Conservation (phyloP, 805 yeast species). For the fission yeast (Schizosaccharomyces pombe) region DNA sequence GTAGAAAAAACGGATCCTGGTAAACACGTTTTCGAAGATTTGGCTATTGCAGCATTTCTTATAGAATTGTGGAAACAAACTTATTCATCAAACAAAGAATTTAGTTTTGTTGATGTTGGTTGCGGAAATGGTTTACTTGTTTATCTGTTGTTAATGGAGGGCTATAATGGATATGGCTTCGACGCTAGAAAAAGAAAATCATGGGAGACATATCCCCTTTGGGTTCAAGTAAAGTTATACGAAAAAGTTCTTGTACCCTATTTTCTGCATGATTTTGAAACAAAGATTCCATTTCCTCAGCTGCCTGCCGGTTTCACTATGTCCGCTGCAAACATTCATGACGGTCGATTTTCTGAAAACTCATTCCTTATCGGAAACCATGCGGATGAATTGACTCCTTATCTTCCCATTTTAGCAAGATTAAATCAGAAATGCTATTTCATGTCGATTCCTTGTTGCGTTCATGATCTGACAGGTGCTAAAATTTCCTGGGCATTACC, state of each 20-base stretch:
- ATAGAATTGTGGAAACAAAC: constrained; percentile 52
- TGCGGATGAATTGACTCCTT: constrained; percentile 81
- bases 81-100: constrained; percentile 15
- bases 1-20: constrained; percentile 84
- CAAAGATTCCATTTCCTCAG: no score
- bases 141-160: constrained; percentile 51
- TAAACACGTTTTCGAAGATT: constrained; percentile 88
- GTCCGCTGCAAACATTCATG: constrained; percentile 5
- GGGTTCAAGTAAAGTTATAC: constrained; percentile 30
- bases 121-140: constrained; percentile 87
- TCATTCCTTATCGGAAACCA: constrained; percentile 85
- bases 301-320: no score
- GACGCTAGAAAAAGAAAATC: constrained; percentile 80
- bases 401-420: constrained; percentile 61
- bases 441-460: constrained; percentile 85
- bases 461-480: constrained; percentile 64
- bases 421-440: constrained; percentile 27
- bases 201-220: constrained; percentile 55
- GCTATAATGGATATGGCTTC: constrained; percentile 59
- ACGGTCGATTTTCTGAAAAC: constrained; percentile 27
- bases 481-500: constrained; percentile 14
- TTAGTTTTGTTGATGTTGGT: constrained; percentile 71
- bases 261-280: constrained; percentile 3
- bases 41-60: constrained; percentile 83
- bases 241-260: constrained; percentile 70